Base-by-base conservation (phyloP, 345 rosid genomes). In the Schrenkiella parvula region DNA sequence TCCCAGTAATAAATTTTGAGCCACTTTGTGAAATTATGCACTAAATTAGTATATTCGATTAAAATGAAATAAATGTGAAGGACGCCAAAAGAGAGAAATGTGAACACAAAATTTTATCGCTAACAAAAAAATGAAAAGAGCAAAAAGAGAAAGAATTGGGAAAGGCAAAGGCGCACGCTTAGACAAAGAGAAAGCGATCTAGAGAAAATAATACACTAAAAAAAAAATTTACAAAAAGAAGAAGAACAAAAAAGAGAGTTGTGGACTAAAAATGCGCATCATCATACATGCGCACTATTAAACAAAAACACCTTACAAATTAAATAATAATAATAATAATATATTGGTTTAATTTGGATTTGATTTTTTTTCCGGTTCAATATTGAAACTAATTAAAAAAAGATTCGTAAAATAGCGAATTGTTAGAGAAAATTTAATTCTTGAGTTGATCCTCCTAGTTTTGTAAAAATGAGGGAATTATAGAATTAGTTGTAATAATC, bases 221-320 rank as follows among this genome's bases (percentile, higher is more conserved):
- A 56, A 14, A 37, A 0, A 37, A 18, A 15, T 5, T 22, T 8
- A 54, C 1, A n/a, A 25, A 4, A 18, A 56, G 1, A 48, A 23
- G 0, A 3, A 46, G 1, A 7, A 51, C n/a, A n/a, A 48, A 38
- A 43, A 58, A 73, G 9, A 69, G 59, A 62, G 6, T 64, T 37
- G 75, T 64, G 71, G 79, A 19, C 58, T 68, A 37, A 75, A 76
- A 54, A 70, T 64, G 75, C 79, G 65, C 66, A 21, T 62, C 65
- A 54, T 62, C 70, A 54, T 62, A 53, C 75, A 76, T 70, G 66
- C 75, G 75, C 80, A 76, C 75, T 70, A 69, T 52, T 42, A 74
- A 44, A 23, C 44, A 19, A 50, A 12, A 64, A 28, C 64, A 57
- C 35, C 22, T 17, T 8, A 26, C 54, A 3, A 18, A 58, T 14